phyloP scores from a whole-genome alignment of 2,329 filamentous ascomycete species.

The Sarocladium strictum region DNA sequence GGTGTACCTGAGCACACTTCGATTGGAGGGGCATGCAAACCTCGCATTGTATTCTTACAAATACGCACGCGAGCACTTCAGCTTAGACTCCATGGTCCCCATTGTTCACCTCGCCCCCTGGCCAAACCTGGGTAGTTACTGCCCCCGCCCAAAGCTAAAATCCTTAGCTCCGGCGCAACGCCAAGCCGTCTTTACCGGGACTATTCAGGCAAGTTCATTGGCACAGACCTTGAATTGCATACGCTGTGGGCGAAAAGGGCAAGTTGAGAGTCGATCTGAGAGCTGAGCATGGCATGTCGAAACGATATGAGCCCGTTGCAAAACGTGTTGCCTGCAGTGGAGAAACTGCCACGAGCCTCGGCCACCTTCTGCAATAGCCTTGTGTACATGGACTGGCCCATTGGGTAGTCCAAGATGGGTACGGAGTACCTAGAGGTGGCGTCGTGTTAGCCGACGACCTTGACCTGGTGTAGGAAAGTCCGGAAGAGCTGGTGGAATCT shows the following conservation, averaged over 20 bases:
- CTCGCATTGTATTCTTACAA: neutral
- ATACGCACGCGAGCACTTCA: no score
- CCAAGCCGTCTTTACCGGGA: neutral
- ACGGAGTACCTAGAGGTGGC: no score
- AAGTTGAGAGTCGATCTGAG: neutral
- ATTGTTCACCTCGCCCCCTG: neutral
- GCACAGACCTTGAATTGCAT: neutral
- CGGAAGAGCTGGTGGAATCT: no score
- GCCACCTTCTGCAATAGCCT: neutral
- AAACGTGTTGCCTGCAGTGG: neutral
- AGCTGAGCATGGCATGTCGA: neutral
- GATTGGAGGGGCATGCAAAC: neutral
- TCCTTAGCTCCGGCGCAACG: conserved; percentile 3
- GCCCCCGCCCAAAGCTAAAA: neutral
- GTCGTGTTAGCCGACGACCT: no score
- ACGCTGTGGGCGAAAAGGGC: neutral
- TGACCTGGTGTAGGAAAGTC: no score
- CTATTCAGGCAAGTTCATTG: neutral
- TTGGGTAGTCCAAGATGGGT: no score
- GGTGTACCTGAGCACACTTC: neutral
- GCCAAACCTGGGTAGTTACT: neutral
- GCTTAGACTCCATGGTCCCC: no score
- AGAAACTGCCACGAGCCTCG: neutral
- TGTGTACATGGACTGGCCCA: neutral
- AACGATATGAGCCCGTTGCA: neutral